phyloP scores from a whole-genome alignment of 2,329 filamentous ascomycete species.

The Apiospora aurea region DNA sequence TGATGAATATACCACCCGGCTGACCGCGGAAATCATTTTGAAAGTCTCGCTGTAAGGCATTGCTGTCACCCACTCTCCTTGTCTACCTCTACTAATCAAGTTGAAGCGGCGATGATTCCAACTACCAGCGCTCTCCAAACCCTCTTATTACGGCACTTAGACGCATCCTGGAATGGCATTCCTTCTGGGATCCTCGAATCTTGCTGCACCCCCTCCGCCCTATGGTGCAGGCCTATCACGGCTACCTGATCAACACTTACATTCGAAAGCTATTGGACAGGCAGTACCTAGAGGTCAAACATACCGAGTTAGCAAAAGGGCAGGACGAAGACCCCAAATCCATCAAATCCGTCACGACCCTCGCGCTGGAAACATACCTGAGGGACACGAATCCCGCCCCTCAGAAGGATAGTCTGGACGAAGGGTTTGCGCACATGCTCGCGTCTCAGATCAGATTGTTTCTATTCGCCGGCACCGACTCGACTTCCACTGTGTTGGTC shows the following conservation, averaged over 20 bases:
- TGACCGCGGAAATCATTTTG: background rate
- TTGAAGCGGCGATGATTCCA: background rate
- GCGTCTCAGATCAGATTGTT: slow-evolving; percentile 24
- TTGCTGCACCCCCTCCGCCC: slow-evolving; percentile 28
- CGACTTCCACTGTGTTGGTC: slow-evolving; percentile 43
- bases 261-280: slow-evolving; percentile 28
- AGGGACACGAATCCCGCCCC: background rate
- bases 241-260: slow-evolving; percentile 24
- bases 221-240: slow-evolving; percentile 27
- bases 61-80: too few relatives aligned
- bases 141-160: slow-evolving; percentile 3
- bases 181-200: slow-evolving; percentile 28
- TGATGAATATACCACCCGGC: background rate
- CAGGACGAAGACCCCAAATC: slow-evolving; percentile 5
- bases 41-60: background rate
- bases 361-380: slow-evolving; percentile 29
- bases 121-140: background rate
- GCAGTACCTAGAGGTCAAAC: slow-evolving; percentile 26
- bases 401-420: background rate
- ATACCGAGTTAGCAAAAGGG: background rate
- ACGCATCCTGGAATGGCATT: slow-evolving; percentile 27
- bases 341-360: slow-evolving; percentile 28
- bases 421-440: background rate
- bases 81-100: too few relatives aligned
- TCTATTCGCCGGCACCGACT: slow-evolving; percentile 42